These are phyloP conservation scores for Saccharomycopsis hybrid DNA, from an alignment of 1,139 yeast genomes.

Conservation along the genomic window DNA sequence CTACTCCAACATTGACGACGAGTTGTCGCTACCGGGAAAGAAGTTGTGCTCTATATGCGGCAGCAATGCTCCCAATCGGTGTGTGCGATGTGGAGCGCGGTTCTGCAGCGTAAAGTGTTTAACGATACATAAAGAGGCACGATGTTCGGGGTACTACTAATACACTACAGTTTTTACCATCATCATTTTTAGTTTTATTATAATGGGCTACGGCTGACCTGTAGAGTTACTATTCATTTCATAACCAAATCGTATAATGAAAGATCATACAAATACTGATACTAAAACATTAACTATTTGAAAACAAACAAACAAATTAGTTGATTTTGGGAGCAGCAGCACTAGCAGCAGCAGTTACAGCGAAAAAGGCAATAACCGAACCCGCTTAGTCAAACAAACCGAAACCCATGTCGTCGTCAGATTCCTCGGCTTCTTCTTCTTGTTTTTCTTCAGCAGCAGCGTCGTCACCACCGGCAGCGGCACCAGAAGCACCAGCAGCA, in stretches of 20 bases:
- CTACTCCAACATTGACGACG: conserved; percentile 18
- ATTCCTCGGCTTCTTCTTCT: conserved; percentile 51
- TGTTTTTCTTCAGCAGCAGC: conserved; percentile 57
- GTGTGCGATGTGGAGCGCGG: conserved; percentile 34
- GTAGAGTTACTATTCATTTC: neutral
- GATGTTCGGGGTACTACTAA: conserved; percentile 29
- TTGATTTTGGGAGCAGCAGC: neutral
- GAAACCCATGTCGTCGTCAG: conserved; percentile 85
- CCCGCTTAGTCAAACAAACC: conserved; percentile 73
- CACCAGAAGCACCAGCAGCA: conserved; percentile 46
- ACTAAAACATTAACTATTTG: neutral
- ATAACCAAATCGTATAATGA: conserved; percentile 1
- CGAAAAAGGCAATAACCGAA: neutral
- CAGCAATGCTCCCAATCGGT: conserved; percentile 33
- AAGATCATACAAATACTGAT: neutral
- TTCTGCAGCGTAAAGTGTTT: conserved; percentile 36
- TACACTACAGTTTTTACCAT: no score
- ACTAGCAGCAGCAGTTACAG: no score
- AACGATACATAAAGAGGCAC: conserved; percentile 35
- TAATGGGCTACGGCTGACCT: no score
- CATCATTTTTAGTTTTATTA: no score
- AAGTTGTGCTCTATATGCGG: conserved; percentile 41
- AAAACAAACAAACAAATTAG: neutral
- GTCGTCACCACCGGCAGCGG: conserved; percentile 47
- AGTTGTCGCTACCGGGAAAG: conserved; percentile 29